Evolutionary conservation across 371 early-diverging fungal genomes (phyloP).

Genomic region (Mortierella sp.): DNA sequence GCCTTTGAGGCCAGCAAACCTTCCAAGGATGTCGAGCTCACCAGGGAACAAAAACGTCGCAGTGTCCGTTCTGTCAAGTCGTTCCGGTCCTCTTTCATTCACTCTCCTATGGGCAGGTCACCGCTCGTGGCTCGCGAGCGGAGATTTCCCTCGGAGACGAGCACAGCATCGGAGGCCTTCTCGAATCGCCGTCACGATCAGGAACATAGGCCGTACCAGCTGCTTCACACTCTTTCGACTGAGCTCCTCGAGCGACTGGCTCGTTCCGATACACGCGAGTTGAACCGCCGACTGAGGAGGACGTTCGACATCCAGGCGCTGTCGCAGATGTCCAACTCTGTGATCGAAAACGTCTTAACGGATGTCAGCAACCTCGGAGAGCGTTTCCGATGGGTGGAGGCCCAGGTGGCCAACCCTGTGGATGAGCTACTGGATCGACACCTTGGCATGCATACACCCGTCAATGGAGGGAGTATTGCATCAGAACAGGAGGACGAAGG

Average conservation of each 20-base stretch:
- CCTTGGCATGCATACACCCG: background rate
- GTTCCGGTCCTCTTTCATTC: slow-evolving; percentile 36
- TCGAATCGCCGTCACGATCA: slow-evolving; percentile 54
- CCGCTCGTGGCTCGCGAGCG: slow-evolving; percentile 25
- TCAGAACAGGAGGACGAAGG: slow-evolving; percentile 6
- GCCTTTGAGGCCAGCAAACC: slow-evolving; percentile 11
- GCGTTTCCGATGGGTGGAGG: slow-evolving; percentile 70
- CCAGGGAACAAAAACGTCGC: slow-evolving; percentile 34
- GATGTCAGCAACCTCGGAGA: slow-evolving; percentile 69
- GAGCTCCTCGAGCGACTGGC: slow-evolving; percentile 62
- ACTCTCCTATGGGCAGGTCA: slow-evolving; percentile 37
- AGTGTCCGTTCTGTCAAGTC: slow-evolving; percentile 40
- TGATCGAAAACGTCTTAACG: slow-evolving; percentile 75
- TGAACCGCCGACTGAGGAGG: slow-evolving; percentile 70
- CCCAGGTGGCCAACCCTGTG: slow-evolving; percentile 42
- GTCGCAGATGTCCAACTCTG: slow-evolving; percentile 80
- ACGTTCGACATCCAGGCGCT: slow-evolving; percentile 81
- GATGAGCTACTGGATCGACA: slow-evolving; percentile 32
- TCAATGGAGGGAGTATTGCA: background rate
- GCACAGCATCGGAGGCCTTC: slow-evolving; percentile 54
- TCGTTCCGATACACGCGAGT: slow-evolving; percentile 70
- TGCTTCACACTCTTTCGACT: slow-evolving; percentile 50
- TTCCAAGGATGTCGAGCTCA: background rate
- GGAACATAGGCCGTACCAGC: slow-evolving; percentile 56
- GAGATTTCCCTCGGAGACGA: slow-evolving; percentile 47